Base-by-base conservation (phyloP, 163 green algal species). In the Chlorella variabilis region DNA sequence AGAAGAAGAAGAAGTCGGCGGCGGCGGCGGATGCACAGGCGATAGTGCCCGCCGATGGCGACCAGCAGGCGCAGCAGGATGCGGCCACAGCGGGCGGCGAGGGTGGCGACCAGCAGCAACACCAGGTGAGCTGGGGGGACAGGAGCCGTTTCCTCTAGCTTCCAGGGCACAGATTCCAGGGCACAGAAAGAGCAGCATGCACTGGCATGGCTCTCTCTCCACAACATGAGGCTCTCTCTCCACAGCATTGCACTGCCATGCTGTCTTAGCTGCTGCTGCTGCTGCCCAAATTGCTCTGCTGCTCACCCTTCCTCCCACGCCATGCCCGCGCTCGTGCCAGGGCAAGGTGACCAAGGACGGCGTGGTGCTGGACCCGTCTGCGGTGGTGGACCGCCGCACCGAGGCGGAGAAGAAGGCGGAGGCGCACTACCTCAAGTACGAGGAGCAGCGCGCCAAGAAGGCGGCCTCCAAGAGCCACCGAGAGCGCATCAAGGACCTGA, bases 321-420 rank as follows among this genome's bases (percentile, higher is more conserved):
- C n/a, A n/a, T n/a, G n/a, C n/a, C n/a, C n/a, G n/a, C n/a, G n/a
- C n/a, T n/a, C n/a, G n/a, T n/a, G n/a, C n/a, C n/a, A n/a, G n/a
- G n/a, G n/a, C n/a, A 76, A 87, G 61, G 84, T 80, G 21, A 79
- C 69, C 18, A 62, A 82, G 38, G 84, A 92, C 8, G 92, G 90
- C 1, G 85, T 89, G 15, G 75, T 87, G n/a, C 62, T 92, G 9
- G 70, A 87, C 15, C 80, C 78, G 15, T 75, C 58, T 2, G 56
- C 75, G 13, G 77, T 71, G 0, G 34, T 38, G n/a, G 96, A 99
- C 83, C 87, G 87, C 20, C 87, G 96, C 41, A 99, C 96, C 33
- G 91, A 90, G 18, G 96, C 96, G 17, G 94, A 99, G 91, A 93
- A 93, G 85, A 81, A 83, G n/a, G 92, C 92, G 62, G 94, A 98